Base-by-base conservation (phyloP, 352 stramenopile species). In the Poterioochromonas sp. region DNA sequence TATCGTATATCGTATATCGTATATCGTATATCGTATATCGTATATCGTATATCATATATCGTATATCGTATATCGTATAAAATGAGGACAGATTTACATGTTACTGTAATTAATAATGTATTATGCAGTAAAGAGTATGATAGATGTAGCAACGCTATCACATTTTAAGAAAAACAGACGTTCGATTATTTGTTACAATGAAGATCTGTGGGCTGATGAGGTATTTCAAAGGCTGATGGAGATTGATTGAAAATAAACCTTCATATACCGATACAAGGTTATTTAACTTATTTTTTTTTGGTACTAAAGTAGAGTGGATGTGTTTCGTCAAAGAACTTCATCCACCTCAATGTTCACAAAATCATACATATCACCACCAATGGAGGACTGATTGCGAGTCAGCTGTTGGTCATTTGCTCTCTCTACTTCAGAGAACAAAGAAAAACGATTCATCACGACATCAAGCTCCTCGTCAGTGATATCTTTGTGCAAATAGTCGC, bases 391-490 rank as follows among this genome's bases (percentile, higher is more conserved):
- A 51, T 51, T 51, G 5, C 18, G 43, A 51, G 18, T 18, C 5
- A 18, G 43, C 18, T 51, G 43, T 5, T 20, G 18, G 43, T 51
- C 18, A 18, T 20, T 18, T 51, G 43, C 5, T 20, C 43, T 32
- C 8, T 62, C 29, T 62, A 32, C 2, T 34, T 86, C 76, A 18
- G 73, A 76, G 79, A 91, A 90, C 22, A 92, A 79, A 15, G 73
- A 71, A 51, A 85, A 79, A 22, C 88, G 81, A 78, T 92, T 82
- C 83, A 92, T 88, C 44, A 92, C 90, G 1, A 80, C 54, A 41
- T 89, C 85, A 62, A 92, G 86, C 71, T 92, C 86, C n/a, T 90
- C 84, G 51, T 92, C 86, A 65, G 81, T 80, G 58, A 92, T 90
- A 35, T 83, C 63, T n/a, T 82, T 74, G 89, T 85, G 76, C 83